Percentiles rank a stretch among this genome's conserved stretches.
Conservation (phyloP, 495 filamentous ascomycete species). For the Neurospora hispaniola region DNA sequence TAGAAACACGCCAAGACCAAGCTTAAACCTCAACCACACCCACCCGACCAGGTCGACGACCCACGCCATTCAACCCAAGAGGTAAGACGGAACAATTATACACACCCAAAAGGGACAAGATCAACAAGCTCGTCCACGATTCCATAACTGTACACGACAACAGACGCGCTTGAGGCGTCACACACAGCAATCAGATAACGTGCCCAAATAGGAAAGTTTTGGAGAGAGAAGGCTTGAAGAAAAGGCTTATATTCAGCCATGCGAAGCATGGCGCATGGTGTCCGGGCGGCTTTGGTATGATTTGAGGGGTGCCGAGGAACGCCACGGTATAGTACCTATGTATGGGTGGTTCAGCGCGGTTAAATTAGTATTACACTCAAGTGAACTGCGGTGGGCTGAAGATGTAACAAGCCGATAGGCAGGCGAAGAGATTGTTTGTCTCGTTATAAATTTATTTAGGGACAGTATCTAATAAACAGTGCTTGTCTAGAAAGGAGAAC, state of each 20-base stretch:
- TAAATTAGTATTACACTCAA: not conserved
- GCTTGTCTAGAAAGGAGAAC: too few relatives aligned
- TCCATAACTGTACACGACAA: not conserved
- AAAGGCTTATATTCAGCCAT: not conserved
- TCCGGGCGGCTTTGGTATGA: not conserved
- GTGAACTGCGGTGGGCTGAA: not conserved
- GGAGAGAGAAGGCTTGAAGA: not conserved
- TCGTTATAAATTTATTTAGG: too few relatives aligned
- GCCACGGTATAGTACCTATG: not conserved
- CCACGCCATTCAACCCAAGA: not conserved
- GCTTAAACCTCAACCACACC: not conserved
- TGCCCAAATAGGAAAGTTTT: not conserved
- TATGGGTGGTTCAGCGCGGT: not conserved
- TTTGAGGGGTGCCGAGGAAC: not conserved
- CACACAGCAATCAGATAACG: not conserved
- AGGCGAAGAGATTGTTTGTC: too few relatives aligned
- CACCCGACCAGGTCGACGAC: not conserved
- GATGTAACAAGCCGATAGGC: too few relatives aligned
- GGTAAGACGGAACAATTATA: not conserved
- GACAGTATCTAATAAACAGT: too few relatives aligned
- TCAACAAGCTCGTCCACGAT: not conserved
- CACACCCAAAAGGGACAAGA: not conserved
- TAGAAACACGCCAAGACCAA: not conserved
- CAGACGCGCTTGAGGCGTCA: not conserved
- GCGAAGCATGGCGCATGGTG: not conserved